Base-by-base conservation (phyloP, 495 filamentous ascomycete genomes). In the Mycothermus thermophilus region DNA sequence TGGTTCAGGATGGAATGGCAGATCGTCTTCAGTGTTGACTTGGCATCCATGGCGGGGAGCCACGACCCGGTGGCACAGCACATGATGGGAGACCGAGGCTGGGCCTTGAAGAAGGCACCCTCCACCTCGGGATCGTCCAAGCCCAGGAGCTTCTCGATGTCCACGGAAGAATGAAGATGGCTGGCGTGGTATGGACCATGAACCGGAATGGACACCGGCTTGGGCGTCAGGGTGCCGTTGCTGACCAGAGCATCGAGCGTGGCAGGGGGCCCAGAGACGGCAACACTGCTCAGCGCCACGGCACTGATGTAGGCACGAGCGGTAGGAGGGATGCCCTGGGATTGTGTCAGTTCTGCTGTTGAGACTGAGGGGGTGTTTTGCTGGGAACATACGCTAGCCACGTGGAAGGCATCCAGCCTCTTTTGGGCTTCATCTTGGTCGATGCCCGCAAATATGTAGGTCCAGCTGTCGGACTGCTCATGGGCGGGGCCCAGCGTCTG, bases 131-230 rank as follows among this genome's bases (percentile, higher is more conserved):
- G 37, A n/a, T 63, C 53, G 24, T 58, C 42, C 18, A 67, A 49
- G 4, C 46, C 43, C 17, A 85, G 45, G 28, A 87, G 72, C 34
- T 67, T 66, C 27, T 71, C 66, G 25, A 81, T 59, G 42, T 85
- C 72, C 10, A 61, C 60, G 11, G 60, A 38, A 5, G 62, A 62
- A 55, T 83, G 79, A 7, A 92, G 57, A 52, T 92, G 82, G 1
- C 66, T 44, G 9, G 84, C 81, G 58, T 93, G 85, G 46, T 84
- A 92, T 1, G 84, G 80, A 1, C 77, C 84, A 43, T 80, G 75
- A 14, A 92, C 73, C 0, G 80, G 75, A 27, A 80, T 72, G n/a
- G 66, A 66, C 4, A 70, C 64, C 2, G 69, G 68, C 44, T 75
- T 75, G 32, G 66, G 54, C 33, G 66, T 63, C 18, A 79, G 57